Evolutionary conservation across 164 flowering plant genomes (phyloP), one percentile per base, ranked within the genome.

Genomic region (Pachysandra terminalis): DNA sequence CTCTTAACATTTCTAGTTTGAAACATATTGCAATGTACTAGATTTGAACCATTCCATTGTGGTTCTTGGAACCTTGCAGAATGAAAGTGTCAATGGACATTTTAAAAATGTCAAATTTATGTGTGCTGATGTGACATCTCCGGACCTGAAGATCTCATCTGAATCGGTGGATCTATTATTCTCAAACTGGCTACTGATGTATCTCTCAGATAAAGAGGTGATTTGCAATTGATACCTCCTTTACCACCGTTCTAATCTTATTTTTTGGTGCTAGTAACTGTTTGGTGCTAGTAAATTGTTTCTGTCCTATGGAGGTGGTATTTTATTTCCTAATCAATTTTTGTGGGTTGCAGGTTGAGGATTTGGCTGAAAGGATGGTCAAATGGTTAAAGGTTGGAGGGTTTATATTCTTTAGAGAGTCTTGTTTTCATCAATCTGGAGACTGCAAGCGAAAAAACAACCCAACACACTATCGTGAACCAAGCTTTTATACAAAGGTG

Each of bases 351-450:
- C 77, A 96, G 99, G 99, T 96, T 28, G 82, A 85, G 78, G 71
- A 78, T 41, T 70, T 96, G 68, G 96, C 75, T 0, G 77, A 74
- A 79, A 89, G 84, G 78, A 87, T 96, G 93, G 68, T 85, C 48
- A 85, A 84, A 72, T 96, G 99, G 98, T 71, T 93, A 55, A 93
- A 90, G 81, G 90, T 84, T 77, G 99, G 95, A 9, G 99, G 99
- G 10, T 83, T 62, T 77, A 85, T 96, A 61, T 93, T 89, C 80
- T 96, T 93, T 80, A 83, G 97, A 71, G 99, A 95, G 74, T 92
- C 98, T 52, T 92, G 98, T 74, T 90, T 90, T 71, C 94, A 95
- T 79, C 97, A 88, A 73, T 90, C 97, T 68, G 99, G 96, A 25
- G 98, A 92, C 72, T 76, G 68, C 54, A 92, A 89, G 78, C 79